Base-by-base conservation (phyloP, 2,329 filamentous ascomycete genomes). In the Aspergillus sp. region DNA sequence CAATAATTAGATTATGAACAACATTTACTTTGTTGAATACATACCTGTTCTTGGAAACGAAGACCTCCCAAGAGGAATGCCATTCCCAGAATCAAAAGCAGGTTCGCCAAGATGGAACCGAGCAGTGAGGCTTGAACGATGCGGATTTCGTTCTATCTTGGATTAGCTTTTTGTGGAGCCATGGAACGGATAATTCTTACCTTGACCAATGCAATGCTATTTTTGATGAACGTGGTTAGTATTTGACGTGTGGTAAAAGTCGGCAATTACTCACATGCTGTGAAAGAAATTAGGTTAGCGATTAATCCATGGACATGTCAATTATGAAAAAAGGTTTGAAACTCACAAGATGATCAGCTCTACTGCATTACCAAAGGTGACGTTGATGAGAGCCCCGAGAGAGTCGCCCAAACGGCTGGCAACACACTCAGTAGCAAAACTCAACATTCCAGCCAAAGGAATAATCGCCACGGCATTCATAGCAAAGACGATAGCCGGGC, bases 111-210 rank as follows among this genome's bases (percentile, higher is more conserved):
- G 56, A 96, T 95, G 2, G 89, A 95, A 34, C 90, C 90, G 28
- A 96, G 76, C 40, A 95, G 73, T 0, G 90, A 94, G 10, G 90
- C 89, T 68, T 95, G 90, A 26, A 95, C 90, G 54, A 95, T 91
- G 47, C 87, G 83, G 48, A 95, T 93, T 72, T 95, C 82, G 66
- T 88, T 75, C 76, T 53, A 19, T 11, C 11, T 10, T 19, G 19
- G 27, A 35, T 39, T 39, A 39, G 37, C 10, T 37, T 37, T 32
- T 2, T n/a, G 8, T 13, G 7, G 12, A 27, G 8, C 35, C 26
- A 39, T 6, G 26, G 10, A 29, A 9, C 10, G 13, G 10, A 4
- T 28, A 11, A 39, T 12, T 10, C 66, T 38, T 58, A 79, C 79
- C 69, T 89, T 88, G 55, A 83, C 80, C 27, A 90, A 72, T 36